Conservation (phyloP, 1,284 basidiomycete species). For the Boletus albobrunnescens region DNA sequence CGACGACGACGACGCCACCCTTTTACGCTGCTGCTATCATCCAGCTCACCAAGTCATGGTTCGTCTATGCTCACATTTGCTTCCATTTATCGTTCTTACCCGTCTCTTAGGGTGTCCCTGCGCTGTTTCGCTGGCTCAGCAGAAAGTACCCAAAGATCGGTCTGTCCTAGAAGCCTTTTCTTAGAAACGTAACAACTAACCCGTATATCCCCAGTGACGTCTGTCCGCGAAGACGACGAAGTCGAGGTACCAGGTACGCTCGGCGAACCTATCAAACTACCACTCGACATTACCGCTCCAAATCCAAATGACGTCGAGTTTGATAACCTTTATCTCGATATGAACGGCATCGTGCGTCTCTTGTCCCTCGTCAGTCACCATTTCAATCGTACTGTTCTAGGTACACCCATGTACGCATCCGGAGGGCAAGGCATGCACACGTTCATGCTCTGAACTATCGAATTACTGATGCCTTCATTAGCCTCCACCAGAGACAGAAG, state of each 20-base stretch:
- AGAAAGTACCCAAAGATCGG: conserved; percentile 97
- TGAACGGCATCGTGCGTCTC: conserved; percentile 79
- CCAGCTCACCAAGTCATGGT: conserved; percentile 17
- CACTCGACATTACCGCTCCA: conserved; percentile 75
- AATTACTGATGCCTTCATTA: conserved; percentile 31
- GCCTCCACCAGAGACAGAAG: conserved; percentile 95
- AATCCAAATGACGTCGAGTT: conserved; percentile 98
- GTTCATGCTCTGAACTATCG: not conserved
- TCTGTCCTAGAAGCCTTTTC: conserved; percentile 34
- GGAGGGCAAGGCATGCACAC: conserved; percentile 73
- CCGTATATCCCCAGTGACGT: conserved; percentile 48
- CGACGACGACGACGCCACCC: not conserved
- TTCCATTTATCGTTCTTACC: not conserved
- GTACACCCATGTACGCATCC: conserved; percentile 99
- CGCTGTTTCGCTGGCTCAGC: conserved; percentile 91
- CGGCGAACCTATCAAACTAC: conserved; percentile 67
- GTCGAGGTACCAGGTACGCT: conserved; percentile 64
- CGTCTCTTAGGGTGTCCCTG: conserved; percentile 78
- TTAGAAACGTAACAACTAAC: not conserved
- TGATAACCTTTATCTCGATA: conserved; percentile 93
- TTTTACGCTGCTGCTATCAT: not conserved
- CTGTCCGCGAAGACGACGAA: conserved; percentile 82
- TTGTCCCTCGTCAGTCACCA: not conserved
- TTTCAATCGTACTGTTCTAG: conserved; percentile 34
- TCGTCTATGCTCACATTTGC: not conserved